Conservation (phyloP, 257 asterid genomes). For the Solanum dulcamara region DNA sequence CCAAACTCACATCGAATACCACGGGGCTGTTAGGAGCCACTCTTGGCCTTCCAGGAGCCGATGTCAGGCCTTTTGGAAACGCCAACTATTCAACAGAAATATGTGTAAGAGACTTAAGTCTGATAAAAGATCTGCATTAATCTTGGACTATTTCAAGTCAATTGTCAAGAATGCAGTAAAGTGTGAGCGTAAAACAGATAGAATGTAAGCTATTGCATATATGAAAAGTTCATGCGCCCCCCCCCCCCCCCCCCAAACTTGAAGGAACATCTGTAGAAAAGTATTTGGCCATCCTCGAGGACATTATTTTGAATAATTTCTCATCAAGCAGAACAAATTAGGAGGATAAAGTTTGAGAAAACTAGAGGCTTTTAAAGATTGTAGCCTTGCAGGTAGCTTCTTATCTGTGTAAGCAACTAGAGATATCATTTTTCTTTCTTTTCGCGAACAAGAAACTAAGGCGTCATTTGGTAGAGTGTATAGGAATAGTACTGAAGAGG, state of each 20-base stretch:
- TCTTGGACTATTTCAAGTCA: background rate
- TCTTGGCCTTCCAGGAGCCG: slow-evolving; percentile 98
- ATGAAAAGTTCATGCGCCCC: background rate
- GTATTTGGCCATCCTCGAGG: background rate
- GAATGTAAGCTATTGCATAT: background rate
- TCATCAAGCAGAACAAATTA: background rate
- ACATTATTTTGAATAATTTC: background rate
- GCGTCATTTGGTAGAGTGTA: background rate
- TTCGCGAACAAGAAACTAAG: background rate
- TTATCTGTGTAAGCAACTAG: background rate
- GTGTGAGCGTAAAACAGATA: background rate
- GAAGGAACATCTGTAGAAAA: background rate
- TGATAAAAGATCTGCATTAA: background rate
- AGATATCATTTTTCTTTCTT: background rate
- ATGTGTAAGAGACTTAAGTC: background rate
- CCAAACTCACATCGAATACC: slow-evolving; percentile 77
- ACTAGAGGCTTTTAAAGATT: background rate
- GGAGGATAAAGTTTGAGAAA: background rate
- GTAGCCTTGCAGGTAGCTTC: background rate
- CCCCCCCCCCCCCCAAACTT: background rate
- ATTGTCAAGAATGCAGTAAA: background rate
- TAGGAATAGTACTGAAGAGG: background rate
- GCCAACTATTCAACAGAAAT: slow-evolving; percentile 50
- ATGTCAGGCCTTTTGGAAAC: slow-evolving; percentile 77
- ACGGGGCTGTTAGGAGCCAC: slow-evolving; percentile 87